These are phyloP conservation scores for Prunus padus DNA, from an alignment of 306 rosid species.

Conservation along the genomic window DNA sequence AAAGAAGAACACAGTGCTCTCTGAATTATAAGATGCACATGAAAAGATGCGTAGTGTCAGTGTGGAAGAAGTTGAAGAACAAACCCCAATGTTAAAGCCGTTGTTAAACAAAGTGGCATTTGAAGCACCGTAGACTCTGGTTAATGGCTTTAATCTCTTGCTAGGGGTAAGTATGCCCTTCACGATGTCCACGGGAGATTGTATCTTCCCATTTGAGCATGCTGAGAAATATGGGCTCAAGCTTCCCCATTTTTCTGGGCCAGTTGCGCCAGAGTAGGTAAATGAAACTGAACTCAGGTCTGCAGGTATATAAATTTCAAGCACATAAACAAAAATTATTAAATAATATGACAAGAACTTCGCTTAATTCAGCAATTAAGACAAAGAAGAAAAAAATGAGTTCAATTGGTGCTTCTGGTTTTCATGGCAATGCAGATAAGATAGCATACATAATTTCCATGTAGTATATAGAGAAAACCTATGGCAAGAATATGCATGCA, in stretches of 20 bases:
- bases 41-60: too few species aligned
- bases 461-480: neutral
- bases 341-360: neutral
- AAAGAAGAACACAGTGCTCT: too few species aligned
- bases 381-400: too few species aligned
- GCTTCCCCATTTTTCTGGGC: conserved; percentile 73
- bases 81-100: conserved; percentile 71
- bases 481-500: neutral
- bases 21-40: too few species aligned
- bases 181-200: conserved; percentile 63
- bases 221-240: conserved; percentile 44
- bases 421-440: too few species aligned
- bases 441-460: too few species aligned
- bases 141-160: conserved; percentile 36
- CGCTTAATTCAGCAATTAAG: neutral
- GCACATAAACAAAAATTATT: neutral
- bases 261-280: conserved; percentile 50
- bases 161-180: conserved; percentile 6
- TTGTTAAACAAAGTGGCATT: conserved; percentile 68
- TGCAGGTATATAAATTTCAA: neutral
- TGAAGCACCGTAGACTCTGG: conserved; percentile 37
- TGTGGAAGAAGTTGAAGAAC: conserved; percentile 23
- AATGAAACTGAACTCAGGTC: conserved; percentile 28
- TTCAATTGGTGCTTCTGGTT: too few species aligned
- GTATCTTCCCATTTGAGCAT: conserved; percentile 63